Conservation (phyloP, 192 early-diverging fungal species). For the Backusella sp. region DNA sequence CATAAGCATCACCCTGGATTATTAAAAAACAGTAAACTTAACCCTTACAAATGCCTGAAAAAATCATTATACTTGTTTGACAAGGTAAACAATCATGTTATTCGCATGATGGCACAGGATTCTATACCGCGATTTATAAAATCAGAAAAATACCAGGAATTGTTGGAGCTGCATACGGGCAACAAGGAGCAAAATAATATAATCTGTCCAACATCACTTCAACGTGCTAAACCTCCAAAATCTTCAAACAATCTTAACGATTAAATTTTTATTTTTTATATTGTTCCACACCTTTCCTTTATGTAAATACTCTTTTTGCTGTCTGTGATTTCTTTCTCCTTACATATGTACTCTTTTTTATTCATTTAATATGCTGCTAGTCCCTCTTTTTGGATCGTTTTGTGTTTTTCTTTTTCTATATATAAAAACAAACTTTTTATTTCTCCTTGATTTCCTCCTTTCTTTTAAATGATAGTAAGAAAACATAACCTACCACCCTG, state of each 20-base stretch:
- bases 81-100: constrained; percentile 59
- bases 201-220: constrained; percentile 4
- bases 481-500: background rate
- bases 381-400: background rate
- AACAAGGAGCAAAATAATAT: background rate
- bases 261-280: background rate
- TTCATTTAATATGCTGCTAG: background rate
- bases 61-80: constrained; percentile 45
- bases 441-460: background rate
- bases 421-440: background rate
- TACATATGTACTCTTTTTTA: background rate
- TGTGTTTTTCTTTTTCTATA: background rate
- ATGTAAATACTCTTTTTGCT: background rate
- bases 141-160: background rate
- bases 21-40: background rate
- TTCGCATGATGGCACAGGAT: constrained; percentile 66
- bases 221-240: constrained; percentile 6
- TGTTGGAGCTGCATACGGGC: background rate
- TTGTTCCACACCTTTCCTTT: background rate
- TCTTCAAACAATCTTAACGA: background rate
- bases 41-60: constrained; percentile 5
- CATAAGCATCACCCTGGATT: background rate
- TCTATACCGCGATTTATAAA: constrained; percentile 63
- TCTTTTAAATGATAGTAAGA: background rate
- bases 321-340: background rate